Evolutionary conservation across 805 yeast genomes (phyloP), one percentile per base, ranked within the genome.

Genomic region (Lipomyces anomalus): DNA sequence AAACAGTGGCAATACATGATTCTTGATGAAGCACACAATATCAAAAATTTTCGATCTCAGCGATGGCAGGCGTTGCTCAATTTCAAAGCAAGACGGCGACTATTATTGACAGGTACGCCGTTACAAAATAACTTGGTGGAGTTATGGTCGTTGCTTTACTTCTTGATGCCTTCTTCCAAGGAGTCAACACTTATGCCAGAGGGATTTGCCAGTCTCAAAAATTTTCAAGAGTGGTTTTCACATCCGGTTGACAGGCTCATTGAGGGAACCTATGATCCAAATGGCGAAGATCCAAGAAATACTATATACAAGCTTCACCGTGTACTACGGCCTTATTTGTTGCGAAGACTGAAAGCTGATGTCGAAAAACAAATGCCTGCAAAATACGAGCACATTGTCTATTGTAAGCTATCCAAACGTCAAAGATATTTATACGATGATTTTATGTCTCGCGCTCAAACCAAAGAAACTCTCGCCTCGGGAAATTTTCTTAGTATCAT

Each of bases 321-420:
- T 62, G 95, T 92, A 18, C 69, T 92, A 55, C 76, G 98, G 53
- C 99, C 99, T 0, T 92, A 90, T 59, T 68, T 92, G 33, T 69
- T 92, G 48, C 79, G 99, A 63, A 79, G 99, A 54, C 74, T 92
- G 60, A 92, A 92, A 62, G 87, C 85, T 18, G 99, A 92, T 65
- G 99, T 92, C 11, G 99, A 92, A 59, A 88, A 90, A 60, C 98
- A 92, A 65, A 92, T 92, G 98, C 99, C 99, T 1, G 96, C 84
- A 0, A 92, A 92, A 61, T 85, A 88, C 63, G 99, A 92, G 63
- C 99, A 92, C 63, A 81, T 92, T 47, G 80, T 92, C 4, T 86
- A 84, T 61, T 94, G 98, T 68, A 76, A 95, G 22, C 68, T 92
- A 37, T 88, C 97, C 1, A 88, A 92, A 58, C 76, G 99, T 53